Evolutionary conservation across 306 rosid genomes (phyloP), one percentile per base, ranked within the genome.

Genomic region (Fragaria iinumae): DNA sequence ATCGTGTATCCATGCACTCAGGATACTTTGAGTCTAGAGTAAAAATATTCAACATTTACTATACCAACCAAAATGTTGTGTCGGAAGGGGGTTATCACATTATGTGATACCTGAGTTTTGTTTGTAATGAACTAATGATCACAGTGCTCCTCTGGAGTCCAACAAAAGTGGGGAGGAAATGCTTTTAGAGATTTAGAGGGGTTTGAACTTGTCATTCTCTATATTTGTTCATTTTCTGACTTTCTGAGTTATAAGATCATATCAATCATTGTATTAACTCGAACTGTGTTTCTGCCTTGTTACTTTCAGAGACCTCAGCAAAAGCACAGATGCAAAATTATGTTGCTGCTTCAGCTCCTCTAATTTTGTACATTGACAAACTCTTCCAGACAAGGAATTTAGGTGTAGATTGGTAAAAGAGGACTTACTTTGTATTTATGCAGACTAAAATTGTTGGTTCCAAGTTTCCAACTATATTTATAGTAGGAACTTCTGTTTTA

Each of bases 401-500:
- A 91, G 98, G 97, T 60, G 59, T 83, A 73, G 97, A 92, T 85
- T 94, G 98, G 98, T 94, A 85, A 85, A 43, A 11, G 39, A 13
- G 21, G 43, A 23, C 2, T 45, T 45, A 16, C 17, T 18, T 50
- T 67, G 43, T 39, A 76, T 52, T 29, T 23, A 5, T 18, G 73
- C 41, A 66, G 38, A 73, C 9, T 16, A 6, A 8, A 13, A 14
- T 70, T 48, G 43, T 63, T 21, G 17, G 14, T 16, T 63, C 68
- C 21, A 29, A 29, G 32, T 29, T 29, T 29, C 32, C 32, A 64
- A 32, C 2, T 41, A 68, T 12, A 43, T 11, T 17, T 43, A 43
- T 47, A 14, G 45, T 45, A 69, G 55, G 2, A 69, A 39, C 29
- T 66, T 38, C 5, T 38, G 34, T n/a, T n/a, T 64, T 14, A 69